Conservation (phyloP, 2,329 filamentous ascomycete genomes). For the Ophiocordyceps camponoti-saundersi region DNA sequence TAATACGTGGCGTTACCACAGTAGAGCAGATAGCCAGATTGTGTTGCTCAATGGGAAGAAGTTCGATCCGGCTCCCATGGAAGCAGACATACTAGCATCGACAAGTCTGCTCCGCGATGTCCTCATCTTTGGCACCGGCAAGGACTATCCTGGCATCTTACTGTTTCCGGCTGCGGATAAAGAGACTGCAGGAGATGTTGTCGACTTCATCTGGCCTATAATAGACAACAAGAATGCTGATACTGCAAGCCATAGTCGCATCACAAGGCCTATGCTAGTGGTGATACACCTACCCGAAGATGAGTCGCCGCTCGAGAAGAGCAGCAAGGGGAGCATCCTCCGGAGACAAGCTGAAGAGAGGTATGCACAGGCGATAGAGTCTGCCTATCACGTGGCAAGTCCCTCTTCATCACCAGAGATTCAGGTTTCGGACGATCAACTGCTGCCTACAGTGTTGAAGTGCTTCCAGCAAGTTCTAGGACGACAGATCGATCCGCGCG, state of each 20-base stretch:
- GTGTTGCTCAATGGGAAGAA: slow-evolving; percentile 51
- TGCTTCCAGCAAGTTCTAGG: slow-evolving; percentile 16
- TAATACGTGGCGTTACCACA: slow-evolving; percentile 45
- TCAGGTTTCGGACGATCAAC: slow-evolving; percentile 14
- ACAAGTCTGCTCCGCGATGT: slow-evolving; percentile 28
- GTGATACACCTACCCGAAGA: slow-evolving; percentile 16
- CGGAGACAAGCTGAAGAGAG: slow-evolving; percentile 30
- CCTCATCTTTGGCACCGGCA: slow-evolving; percentile 43
- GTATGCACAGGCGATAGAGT: slow-evolving; percentile 27
- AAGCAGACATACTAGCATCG: slow-evolving; percentile 31
- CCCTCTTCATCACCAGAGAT: background rate
- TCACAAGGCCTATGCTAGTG: slow-evolving; percentile 32
- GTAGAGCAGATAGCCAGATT: slow-evolving; percentile 42
- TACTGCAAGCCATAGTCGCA: slow-evolving; percentile 30
- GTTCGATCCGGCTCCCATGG: slow-evolving; percentile 46
- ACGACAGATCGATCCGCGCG: slow-evolving; percentile 12
- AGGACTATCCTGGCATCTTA: slow-evolving; percentile 36
- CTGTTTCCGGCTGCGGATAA: slow-evolving; percentile 24
- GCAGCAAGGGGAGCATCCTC: slow-evolving; percentile 45
- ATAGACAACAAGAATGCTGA: slow-evolving; percentile 29
- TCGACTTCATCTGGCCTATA: slow-evolving; percentile 5
- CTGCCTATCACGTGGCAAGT: slow-evolving; percentile 19
- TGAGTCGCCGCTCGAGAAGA: slow-evolving; percentile 29
- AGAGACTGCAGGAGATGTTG: background rate
- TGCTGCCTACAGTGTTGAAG: slow-evolving; percentile 13